Evolutionary conservation across 2,329 filamentous ascomycete genomes (phyloP).

Genomic region (Endocalyx cinctus): DNA sequence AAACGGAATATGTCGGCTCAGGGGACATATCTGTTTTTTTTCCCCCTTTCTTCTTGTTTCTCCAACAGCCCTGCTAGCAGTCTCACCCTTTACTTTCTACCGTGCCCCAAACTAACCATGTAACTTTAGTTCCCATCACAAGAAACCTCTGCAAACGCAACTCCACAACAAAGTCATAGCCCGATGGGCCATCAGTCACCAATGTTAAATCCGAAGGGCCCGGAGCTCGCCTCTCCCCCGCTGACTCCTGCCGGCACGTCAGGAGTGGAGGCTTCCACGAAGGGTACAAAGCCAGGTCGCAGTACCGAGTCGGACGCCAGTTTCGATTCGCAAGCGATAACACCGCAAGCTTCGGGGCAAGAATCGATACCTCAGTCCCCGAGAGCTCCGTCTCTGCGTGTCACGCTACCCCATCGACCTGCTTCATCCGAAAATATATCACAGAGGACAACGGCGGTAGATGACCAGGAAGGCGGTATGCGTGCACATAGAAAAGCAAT

Average conservation of each 20-base stretch:
- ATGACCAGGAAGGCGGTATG: constrained; percentile 25
- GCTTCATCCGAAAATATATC: constrained; percentile 39
- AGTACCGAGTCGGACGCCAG: constrained; percentile 17
- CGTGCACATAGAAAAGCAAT: constrained; percentile 48
- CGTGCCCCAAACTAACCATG: constrained; percentile 16
- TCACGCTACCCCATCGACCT: constrained; percentile 36
- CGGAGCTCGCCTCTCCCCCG: constrained; percentile 79
- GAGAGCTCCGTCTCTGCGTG: constrained; percentile 34
- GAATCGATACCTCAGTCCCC: constrained; percentile 41
- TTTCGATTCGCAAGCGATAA: constrained; percentile 47
- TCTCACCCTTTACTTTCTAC: no score
- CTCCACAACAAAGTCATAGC: constrained; percentile 59
- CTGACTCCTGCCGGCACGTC: constrained; percentile 78
- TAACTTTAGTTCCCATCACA: constrained; percentile 51
- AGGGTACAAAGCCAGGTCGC: constrained; percentile 16
- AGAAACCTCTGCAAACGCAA: constrained; percentile 56
- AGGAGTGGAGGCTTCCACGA: constrained; percentile 30
- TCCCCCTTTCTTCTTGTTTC: no score
- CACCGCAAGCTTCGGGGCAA: constrained; percentile 63
- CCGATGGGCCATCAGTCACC: constrained; percentile 64
- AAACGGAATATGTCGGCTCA: no score
- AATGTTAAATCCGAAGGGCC: constrained; percentile 60
- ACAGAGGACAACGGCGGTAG: constrained; percentile 34
- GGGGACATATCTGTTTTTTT: no score
- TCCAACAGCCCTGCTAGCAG: no score